Conservation (phyloP, 1,139 yeast genomes). For the Sugiyamaella neomexicana region DNA sequence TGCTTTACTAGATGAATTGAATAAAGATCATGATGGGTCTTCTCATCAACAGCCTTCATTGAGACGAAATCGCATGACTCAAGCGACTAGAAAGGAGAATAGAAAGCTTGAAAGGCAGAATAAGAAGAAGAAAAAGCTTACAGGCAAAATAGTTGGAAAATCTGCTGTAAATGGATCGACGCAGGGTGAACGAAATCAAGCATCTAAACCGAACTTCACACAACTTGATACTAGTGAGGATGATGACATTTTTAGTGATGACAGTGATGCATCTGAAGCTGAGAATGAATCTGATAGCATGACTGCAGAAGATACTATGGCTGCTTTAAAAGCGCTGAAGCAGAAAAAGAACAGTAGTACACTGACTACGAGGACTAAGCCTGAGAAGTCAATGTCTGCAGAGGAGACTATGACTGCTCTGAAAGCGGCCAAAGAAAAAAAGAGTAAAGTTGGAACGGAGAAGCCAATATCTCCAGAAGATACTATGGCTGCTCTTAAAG, state of each 20-base stretch:
- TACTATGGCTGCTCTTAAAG: conserved; percentile 25
- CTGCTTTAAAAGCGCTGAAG: conserved; percentile 42
- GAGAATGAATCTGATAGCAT: conserved; percentile 20
- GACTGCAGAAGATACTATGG: conserved; percentile 42
- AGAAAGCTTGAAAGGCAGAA: conserved; percentile 55
- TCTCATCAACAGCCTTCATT: conserved; percentile 26
- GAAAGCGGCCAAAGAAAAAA: conserved; percentile 20
- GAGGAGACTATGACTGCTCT: conserved; percentile 25
- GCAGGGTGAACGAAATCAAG: neutral
- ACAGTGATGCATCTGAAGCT: conserved; percentile 28
- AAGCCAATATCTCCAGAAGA: conserved; percentile 15
- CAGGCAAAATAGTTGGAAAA: conserved; percentile 7
- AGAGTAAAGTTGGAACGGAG: neutral
- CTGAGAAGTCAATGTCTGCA: conserved; percentile 26
- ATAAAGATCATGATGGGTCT: conserved; percentile 48
- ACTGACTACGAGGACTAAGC: neutral
- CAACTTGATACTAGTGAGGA: conserved; percentile 32
- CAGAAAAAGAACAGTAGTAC: conserved; percentile 12
- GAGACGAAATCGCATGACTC: conserved; percentile 36
- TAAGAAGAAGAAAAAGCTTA: conserved; percentile 45
- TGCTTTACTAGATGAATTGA: conserved; percentile 61
- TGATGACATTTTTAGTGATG: conserved; percentile 34
- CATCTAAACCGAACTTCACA: no score
- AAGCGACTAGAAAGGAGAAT: conserved; percentile 53
- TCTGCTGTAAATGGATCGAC: neutral